Percentiles rank a stretch among this genome's conserved stretches.
These are phyloP conservation scores for Galeopsis tetrahit DNA, from an alignment of 257 asterid genomes.

Conservation along the genomic window DNA sequence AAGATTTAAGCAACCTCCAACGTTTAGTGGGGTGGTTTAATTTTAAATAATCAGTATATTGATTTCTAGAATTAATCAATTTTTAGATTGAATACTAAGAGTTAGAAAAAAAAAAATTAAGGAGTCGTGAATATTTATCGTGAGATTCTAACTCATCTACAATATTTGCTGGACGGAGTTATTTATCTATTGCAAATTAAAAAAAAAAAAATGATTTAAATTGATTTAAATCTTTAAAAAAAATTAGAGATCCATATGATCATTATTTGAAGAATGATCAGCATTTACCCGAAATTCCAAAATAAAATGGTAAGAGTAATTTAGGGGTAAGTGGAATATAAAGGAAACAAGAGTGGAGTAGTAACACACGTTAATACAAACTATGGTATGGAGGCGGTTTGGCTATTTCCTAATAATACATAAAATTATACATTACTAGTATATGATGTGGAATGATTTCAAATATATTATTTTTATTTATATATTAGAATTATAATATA, in stretches of 20 bases:
- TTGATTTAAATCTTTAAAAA: too few species aligned
- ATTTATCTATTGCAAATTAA: too few species aligned
- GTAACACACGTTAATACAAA: conserved; percentile 18
- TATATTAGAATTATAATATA: background rate
- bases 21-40: too few species aligned
- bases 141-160: conserved; percentile 3
- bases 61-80: too few species aligned
- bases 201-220: too few species aligned
- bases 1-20: too few species aligned
- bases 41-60: too few species aligned
- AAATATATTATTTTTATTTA: background rate
- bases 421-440: background rate
- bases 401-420: background rate
- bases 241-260: too few species aligned
- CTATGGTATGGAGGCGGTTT: conserved; percentile 23
- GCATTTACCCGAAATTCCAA: background rate
- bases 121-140: background rate
- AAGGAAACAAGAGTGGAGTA: too few species aligned
- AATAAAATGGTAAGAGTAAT: too few species aligned
- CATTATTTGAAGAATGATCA: background rate
- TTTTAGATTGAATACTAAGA: too few species aligned
- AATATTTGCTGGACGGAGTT: background rate
- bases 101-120: background rate
- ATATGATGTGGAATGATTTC: conserved; percentile 20
- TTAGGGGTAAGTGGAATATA: too few species aligned